Conservation (phyloP, 2,329 filamentous ascomycete genomes). For the Rutstroemia sp. region DNA sequence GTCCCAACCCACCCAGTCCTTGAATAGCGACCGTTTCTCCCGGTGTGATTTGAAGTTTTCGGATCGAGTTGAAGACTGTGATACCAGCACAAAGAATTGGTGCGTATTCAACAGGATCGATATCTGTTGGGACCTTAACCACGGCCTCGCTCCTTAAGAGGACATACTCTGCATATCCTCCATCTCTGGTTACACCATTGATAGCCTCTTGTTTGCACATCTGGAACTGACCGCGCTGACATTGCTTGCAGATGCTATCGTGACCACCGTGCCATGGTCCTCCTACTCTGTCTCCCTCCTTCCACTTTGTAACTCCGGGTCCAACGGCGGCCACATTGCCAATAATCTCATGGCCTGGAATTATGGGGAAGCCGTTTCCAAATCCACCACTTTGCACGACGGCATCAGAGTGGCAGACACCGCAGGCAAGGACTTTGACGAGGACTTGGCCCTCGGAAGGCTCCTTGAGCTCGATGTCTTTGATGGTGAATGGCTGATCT, state of each 20-base stretch:
- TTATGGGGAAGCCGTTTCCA: slow-evolving; percentile 50
- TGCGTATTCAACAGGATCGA: slow-evolving; percentile 46
- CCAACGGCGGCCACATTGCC: slow-evolving; percentile 58
- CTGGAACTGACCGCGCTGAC: slow-evolving; percentile 51
- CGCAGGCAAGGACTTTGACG: slow-evolving; percentile 64
- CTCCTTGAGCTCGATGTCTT: slow-evolving; percentile 49
- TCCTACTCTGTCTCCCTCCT: slow-evolving; percentile 59
- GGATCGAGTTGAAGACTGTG: slow-evolving; percentile 54
- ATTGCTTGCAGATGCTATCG: slow-evolving; percentile 53
- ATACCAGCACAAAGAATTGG: slow-evolving; percentile 59
- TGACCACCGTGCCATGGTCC: slow-evolving; percentile 60
- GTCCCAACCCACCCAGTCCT: slow-evolving; percentile 69
- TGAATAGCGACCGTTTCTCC: slow-evolving; percentile 52
- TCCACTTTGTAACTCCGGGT: slow-evolving; percentile 47
- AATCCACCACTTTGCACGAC: slow-evolving; percentile 40
- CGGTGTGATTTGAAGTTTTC: slow-evolving; percentile 45
- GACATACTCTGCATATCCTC: slow-evolving; percentile 62
- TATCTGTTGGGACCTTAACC: slow-evolving; percentile 45
- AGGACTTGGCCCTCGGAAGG: slow-evolving; percentile 54
- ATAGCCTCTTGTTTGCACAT: slow-evolving; percentile 56
- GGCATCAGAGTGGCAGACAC: slow-evolving; percentile 61
- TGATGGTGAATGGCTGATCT: slow-evolving; percentile 46
- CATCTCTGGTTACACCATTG: slow-evolving; percentile 60
- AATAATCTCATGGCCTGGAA: slow-evolving; percentile 66
- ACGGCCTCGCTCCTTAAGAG: slow-evolving; percentile 53